Percentiles rank a stretch among this genome's conserved stretches.
Conservation (phyloP, 495 filamentous ascomycete genomes). For the Halenospora varia region DNA sequence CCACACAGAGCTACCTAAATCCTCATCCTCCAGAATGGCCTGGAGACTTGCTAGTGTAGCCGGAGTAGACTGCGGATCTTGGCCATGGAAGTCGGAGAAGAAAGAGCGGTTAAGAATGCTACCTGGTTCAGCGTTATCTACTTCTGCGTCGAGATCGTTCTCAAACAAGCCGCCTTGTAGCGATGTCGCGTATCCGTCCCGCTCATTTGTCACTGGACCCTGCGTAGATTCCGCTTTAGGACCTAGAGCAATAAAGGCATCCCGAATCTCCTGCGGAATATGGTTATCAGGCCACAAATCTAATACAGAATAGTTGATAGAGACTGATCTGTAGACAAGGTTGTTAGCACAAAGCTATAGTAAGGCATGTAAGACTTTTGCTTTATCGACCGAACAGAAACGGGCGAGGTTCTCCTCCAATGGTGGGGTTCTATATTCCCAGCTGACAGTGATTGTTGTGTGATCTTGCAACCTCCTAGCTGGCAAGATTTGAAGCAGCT, state of each 20-base stretch:
- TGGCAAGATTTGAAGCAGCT: conserved; percentile 8
- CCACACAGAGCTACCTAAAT: too few species aligned
- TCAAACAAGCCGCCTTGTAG: too few species aligned
- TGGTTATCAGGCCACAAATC: conserved; percentile 12
- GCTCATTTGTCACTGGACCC: too few species aligned
- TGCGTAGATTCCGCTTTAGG: conserved; percentile 12
- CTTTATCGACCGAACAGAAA: conserved; percentile 11
- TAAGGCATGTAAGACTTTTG: conserved; percentile 10
- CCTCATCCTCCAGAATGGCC: too few species aligned
- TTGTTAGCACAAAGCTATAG: conserved; percentile 10
- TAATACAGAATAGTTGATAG: conserved; percentile 10
- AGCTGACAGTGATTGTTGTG: conserved; percentile 9
- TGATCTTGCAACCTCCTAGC: conserved; percentile 8
- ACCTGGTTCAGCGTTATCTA: too few species aligned
- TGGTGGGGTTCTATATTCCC: background rate
- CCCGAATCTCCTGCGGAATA: conserved; percentile 11
- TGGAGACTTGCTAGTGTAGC: too few species aligned
- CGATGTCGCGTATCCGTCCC: too few species aligned
- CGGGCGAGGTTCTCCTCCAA: conserved; percentile 5
- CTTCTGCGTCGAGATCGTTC: too few species aligned
- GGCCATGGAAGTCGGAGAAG: too few species aligned
- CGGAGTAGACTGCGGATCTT: too few species aligned
- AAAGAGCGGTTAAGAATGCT: too few species aligned
- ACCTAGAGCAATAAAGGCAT: conserved; percentile 15
- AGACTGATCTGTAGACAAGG: conserved; percentile 6